These are phyloP conservation scores for Kwoniella sp. DNA, from an alignment of 768 basidiomycete genomes.

Conservation along the genomic window DNA sequence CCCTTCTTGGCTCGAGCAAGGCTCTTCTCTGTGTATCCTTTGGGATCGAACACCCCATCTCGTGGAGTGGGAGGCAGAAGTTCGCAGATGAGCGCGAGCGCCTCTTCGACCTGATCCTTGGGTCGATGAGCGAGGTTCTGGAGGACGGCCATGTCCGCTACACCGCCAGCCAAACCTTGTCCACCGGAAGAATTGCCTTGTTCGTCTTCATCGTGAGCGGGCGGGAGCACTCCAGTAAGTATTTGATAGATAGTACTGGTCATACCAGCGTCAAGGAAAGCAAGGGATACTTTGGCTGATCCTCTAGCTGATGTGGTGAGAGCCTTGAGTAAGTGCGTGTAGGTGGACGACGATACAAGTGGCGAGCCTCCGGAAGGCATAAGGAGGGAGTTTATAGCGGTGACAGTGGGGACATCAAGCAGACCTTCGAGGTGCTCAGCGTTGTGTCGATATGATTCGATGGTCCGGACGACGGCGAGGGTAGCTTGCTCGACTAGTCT, in stretches of 20 bases:
- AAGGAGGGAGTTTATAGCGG: slow-evolving; percentile 80
- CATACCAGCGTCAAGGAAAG: slow-evolving; percentile 86
- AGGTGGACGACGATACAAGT: slow-evolving; percentile 80
- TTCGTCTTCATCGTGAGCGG: slow-evolving; percentile 61
- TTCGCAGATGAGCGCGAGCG: slow-evolving; percentile 82
- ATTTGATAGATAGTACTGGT: slow-evolving; percentile 93
- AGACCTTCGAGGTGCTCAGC: slow-evolving; percentile 83
- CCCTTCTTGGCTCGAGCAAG: slow-evolving; percentile 69
- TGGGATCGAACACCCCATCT: slow-evolving; percentile 97
- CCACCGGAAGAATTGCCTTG: slow-evolving; percentile 62
- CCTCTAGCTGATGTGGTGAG: slow-evolving; percentile 83
- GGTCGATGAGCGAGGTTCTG: slow-evolving; percentile 94
- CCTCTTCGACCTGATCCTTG: slow-evolving; percentile 96
- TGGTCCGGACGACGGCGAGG: slow-evolving; percentile 87
- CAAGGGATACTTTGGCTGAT: slow-evolving; percentile 81
- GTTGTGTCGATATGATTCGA: slow-evolving; percentile 87
- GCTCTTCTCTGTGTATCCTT: slow-evolving; percentile 83
- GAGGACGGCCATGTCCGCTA: slow-evolving; percentile 97
- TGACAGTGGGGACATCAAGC: slow-evolving; percentile 72
- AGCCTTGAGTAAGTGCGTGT: slow-evolving; percentile 81
- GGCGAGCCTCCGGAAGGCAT: slow-evolving; percentile 79
- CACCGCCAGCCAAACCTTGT: slow-evolving; percentile 80
- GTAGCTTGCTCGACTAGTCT: slow-evolving; percentile 96
- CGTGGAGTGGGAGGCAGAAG: slow-evolving; percentile 75
- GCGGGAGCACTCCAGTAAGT: slow-evolving; percentile 87